A percentile compares a stretch with the other conserved stretches of the same genome.
phyloP scores from a whole-genome alignment of 257 asterid species.

The Orobanche coerulescens region DNA sequence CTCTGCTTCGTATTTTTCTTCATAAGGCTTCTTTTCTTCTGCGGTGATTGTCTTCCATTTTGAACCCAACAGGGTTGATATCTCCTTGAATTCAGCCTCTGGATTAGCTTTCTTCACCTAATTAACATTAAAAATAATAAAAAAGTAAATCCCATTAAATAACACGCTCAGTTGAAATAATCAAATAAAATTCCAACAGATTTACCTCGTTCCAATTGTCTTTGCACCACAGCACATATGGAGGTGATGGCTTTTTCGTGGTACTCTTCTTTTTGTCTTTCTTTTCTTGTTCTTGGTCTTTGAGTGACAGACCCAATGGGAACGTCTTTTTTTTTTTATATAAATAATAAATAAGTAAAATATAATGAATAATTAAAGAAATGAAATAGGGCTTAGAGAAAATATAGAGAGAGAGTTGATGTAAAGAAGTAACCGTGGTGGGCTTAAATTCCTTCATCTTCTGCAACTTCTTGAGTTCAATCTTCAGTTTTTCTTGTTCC shows the following conservation, averaged over 20 bases:
- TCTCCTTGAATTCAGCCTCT: constrained; percentile 69
- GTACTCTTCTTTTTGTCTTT: constrained; percentile 56
- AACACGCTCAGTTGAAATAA: background rate
- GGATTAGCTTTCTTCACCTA: constrained; percentile 73
- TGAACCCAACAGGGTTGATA: constrained; percentile 50
- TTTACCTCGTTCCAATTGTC: constrained; percentile 88
- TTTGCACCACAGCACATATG: constrained; percentile 79
- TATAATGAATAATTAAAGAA: background rate
- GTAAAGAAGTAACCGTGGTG: constrained; percentile 37
- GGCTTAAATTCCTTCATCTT: constrained; percentile 86
- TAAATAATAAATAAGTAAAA: too few species aligned
- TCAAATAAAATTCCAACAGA: background rate
- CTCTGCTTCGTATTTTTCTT: constrained; percentile 70
- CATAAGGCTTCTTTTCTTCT: constrained; percentile 85
- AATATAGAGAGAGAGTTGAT: background rate
- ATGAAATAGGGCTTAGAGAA: background rate
- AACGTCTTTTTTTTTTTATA: constrained; percentile 27
- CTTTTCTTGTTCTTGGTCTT: constrained; percentile 57
- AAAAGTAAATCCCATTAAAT: background rate
- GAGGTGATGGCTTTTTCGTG: constrained; percentile 66
- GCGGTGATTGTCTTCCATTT: constrained; percentile 71
- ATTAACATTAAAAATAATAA: constrained; percentile 7
- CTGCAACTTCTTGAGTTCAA: constrained; percentile 76
- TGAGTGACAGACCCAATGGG: constrained; percentile 32
- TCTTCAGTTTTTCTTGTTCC: constrained; percentile 65